Conservation (phyloP, 768 basidiomycete species). For the Kondoa subrosea region DNA sequence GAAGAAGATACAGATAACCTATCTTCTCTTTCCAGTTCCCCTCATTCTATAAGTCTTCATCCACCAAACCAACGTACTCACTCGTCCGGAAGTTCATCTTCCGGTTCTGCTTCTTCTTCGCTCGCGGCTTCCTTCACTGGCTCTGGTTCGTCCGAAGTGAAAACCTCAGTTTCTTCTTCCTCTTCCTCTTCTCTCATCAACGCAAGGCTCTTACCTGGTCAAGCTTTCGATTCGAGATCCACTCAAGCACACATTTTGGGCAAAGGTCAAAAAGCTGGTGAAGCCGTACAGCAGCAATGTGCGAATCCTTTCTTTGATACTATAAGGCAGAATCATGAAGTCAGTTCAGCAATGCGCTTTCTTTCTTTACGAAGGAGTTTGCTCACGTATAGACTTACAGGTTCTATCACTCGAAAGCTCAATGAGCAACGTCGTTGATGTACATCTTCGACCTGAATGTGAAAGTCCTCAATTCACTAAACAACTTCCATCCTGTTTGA, state of each 20-base stretch:
- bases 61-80: constrained; percentile 1
- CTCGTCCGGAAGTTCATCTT: no score
- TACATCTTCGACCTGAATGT: constrained; percentile 20
- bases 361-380: background rate
- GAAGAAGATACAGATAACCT: background rate
- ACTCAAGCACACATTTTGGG: background rate
- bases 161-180: background rate
- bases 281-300: background rate
- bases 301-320: constrained; percentile 91
- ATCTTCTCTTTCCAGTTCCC: constrained; percentile 2
- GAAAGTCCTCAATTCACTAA: constrained; percentile 8
- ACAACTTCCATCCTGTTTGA: constrained; percentile 22
- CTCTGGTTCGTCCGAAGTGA: background rate
- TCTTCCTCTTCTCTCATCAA: background rate
- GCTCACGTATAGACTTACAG: constrained; percentile 7
- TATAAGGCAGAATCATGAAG: constrained; percentile 40
- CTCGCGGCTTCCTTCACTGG: no score
- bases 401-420: constrained; percentile 23
- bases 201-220: background rate
- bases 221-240: background rate
- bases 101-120: no score
- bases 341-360: constrained; percentile 9
- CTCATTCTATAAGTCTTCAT: background rate
- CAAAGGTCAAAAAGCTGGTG: background rate
- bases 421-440: constrained; percentile 21